Evolutionary conservation across 2,329 filamentous ascomycete genomes (phyloP).

Genomic region (Gaeumannomyces tritici): DNA sequence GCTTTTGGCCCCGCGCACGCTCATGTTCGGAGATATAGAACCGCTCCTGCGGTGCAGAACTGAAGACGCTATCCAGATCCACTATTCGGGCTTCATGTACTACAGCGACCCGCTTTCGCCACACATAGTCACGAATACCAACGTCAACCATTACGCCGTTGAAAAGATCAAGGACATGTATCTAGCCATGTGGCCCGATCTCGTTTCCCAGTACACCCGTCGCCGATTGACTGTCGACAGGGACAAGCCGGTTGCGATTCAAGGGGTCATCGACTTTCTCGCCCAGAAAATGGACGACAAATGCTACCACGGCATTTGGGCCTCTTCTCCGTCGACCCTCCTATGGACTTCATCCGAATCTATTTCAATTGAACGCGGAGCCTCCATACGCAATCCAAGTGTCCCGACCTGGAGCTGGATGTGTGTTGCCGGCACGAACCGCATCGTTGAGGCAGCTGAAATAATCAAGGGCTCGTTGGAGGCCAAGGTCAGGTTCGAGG

Average conservation of each 20-base stretch:
- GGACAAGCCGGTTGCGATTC: neutral
- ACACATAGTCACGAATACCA: too few species aligned
- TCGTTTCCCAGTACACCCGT: neutral
- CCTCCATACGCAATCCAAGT: neutral
- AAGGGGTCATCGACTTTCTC: neutral
- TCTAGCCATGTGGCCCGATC: too few species aligned
- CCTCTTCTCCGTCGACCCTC: neutral
- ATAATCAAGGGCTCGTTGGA: neutral
- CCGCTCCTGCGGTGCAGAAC: neutral
- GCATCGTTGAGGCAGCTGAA: too few species aligned
- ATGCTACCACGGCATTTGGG: neutral
- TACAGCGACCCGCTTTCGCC: neutral
- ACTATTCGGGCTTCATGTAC: neutral
- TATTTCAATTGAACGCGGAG: neutral
- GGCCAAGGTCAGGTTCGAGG: neutral
- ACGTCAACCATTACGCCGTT: too few species aligned
- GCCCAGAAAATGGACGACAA: neutral
- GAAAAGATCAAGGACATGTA: too few species aligned
- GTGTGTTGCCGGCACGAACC: neutral
- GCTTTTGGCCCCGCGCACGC: neutral
- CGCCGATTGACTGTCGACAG: neutral
- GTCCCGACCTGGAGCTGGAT: neutral
- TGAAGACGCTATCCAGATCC: neutral
- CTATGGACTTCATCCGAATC: neutral
- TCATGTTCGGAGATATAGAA: neutral